Conservation (phyloP, 495 filamentous ascomycete genomes). For the Talaromyces adpressus region DNA sequence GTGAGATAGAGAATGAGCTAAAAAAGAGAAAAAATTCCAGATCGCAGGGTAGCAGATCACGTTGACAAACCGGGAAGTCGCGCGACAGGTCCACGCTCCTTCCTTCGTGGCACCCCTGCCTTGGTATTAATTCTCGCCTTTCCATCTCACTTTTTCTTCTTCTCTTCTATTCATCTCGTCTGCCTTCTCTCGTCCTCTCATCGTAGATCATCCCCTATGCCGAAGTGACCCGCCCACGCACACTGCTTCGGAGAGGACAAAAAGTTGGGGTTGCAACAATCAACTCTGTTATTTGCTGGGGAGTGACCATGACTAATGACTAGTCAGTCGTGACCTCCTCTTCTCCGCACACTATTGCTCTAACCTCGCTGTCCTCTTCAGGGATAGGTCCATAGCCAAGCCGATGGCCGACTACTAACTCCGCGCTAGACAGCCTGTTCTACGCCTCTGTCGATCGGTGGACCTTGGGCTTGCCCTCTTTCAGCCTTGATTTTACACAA, state of each 20-base stretch:
- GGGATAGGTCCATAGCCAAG: neutral
- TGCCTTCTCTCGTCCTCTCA: neutral
- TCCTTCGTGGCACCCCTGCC: neutral
- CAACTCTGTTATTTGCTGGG: neutral
- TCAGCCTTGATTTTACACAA: neutral
- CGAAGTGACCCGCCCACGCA: neutral
- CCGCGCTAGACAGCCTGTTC: neutral
- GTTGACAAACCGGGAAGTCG: neutral
- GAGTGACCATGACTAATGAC: neutral
- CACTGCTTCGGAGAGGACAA: neutral
- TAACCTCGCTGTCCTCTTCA: neutral
- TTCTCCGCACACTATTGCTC: neutral
- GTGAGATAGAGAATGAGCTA: neutral
- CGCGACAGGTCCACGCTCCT: neutral
- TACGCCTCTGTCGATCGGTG: conserved; percentile 3
- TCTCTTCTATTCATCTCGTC: neutral
- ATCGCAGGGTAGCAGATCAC: neutral
- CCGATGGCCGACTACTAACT: neutral
- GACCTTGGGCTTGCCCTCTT: neutral
- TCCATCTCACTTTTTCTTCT: neutral
- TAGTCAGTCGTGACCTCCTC: neutral
- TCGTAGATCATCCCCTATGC: neutral
- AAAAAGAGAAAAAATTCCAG: neutral
- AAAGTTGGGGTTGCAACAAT: neutral
- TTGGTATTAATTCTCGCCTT: neutral